Evolutionary conservation across 179 eudicot genomes (phyloP), one percentile per base, ranked within the genome.

Genomic region (Beta corolliflora): DNA sequence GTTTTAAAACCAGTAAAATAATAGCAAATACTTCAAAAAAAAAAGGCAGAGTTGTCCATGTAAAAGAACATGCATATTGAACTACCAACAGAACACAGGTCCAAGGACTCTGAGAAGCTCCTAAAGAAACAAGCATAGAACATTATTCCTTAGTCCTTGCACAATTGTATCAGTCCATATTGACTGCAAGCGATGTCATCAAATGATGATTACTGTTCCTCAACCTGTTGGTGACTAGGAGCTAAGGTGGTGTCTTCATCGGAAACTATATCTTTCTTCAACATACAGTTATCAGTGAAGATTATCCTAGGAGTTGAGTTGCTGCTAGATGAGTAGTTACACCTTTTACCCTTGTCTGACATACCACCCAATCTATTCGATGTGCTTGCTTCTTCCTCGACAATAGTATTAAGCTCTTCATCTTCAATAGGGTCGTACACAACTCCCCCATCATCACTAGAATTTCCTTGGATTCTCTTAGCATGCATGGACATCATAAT

Each of bases 301-400:
- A 44, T 12, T 36, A 25, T 25, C 29, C 59, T 78, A 5, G 73
- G 36, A 41, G 81, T 65, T n/a, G 75, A 71, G 79, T 65, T 73
- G 79, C 79, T 83, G 71, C 80, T 71, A 70, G 80, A 80, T 14
- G 86, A 80, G 19, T 79, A 80, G 55, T 70, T 71, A 13, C 61
- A 53, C 54, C 58, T 73, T 60, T 69, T 83, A n/a, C 75, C 75
- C 67, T 77, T 82, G 21, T 71, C n/a, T 23, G 16, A 4, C 77
- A 58, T 73, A 50, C 82, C 36, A 11, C 60, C 36, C 46, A 67
- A 31, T 7, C 19, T 64, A 50, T 9, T 0, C 4, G 29, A 53
- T 3, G 73, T 41, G 23, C 9, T 18, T 3, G 29, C 56, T 59
- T 60, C 71, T 53, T 14, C 73, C 46, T 54, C 52, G 46, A 46